phyloP scores from a whole-genome alignment of 164 flowering plant species.

The Nymphaea thermarum region DNA sequence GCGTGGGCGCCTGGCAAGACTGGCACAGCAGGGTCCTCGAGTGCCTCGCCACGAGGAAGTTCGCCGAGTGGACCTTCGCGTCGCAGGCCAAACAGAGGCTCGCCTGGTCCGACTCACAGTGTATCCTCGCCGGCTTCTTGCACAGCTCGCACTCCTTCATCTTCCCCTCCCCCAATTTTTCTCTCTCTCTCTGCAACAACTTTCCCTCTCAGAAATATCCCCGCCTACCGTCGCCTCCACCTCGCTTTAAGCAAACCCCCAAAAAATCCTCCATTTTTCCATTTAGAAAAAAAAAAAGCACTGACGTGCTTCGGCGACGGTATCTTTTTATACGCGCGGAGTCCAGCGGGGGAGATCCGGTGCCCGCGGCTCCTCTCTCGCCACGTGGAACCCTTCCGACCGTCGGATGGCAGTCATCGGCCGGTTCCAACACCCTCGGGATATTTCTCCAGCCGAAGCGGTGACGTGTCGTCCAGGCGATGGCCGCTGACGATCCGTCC shows the following conservation, averaged over 20 bases:
- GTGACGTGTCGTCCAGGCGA: neutral
- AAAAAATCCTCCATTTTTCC: no score
- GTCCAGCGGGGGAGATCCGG: neutral
- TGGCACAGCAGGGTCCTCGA: slow-evolving; percentile 41
- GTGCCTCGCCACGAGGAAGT: slow-evolving; percentile 65
- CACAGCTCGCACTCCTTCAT: slow-evolving; percentile 64
- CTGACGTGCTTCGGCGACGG: neutral
- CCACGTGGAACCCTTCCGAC: neutral
- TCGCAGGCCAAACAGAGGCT: slow-evolving; percentile 71
- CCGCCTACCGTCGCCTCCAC: neutral
- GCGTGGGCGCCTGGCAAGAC: slow-evolving; percentile 46
- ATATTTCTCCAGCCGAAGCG: neutral
- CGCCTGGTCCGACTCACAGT: slow-evolving; percentile 73
- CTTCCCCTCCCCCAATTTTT: no score
- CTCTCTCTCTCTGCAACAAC: neutral
- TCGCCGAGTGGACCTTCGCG: slow-evolving; percentile 61
- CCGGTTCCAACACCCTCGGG: neutral
- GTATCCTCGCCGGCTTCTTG: slow-evolving; percentile 32
- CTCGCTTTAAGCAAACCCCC: no score
- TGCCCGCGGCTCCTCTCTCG: neutral
- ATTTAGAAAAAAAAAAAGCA: neutral
- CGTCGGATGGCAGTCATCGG: neutral
- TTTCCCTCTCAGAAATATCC: neutral
- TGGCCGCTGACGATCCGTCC: no score
- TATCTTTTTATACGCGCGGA: neutral